These are phyloP conservation scores for Hortiboletus campestris DNA, from an alignment of 768 basidiomycete species.

Conservation along the genomic window DNA sequence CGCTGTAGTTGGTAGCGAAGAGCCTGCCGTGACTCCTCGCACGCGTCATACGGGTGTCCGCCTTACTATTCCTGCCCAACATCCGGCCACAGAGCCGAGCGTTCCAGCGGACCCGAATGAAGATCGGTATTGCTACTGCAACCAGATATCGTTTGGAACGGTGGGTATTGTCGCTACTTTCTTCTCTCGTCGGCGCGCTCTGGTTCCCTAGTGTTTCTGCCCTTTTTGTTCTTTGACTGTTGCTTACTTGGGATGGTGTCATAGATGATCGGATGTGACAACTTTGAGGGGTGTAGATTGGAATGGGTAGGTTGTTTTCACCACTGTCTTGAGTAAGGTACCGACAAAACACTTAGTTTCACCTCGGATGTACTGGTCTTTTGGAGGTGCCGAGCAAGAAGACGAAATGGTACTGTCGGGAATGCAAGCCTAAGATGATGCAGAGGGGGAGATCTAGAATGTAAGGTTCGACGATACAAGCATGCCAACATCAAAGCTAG, in stretches of 20 bases:
- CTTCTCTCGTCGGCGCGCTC: background rate
- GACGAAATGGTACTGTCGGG: conserved; percentile 69
- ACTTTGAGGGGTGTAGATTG: conserved; percentile 52
- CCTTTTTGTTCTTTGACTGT: background rate
- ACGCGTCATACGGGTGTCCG: conserved; percentile 30
- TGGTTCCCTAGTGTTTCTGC: background rate
- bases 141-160: conserved; percentile 76
- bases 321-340: background rate
- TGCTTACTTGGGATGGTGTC: background rate
- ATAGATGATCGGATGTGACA: conserved; percentile 89
- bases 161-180: conserved; percentile 38
- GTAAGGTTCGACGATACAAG: conserved; percentile 7
- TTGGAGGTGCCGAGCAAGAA: conserved; percentile 53
- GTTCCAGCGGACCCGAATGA: conserved; percentile 46
- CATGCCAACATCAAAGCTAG: background rate
- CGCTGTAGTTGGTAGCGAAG: conserved; percentile 7
- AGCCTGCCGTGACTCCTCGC: conserved; percentile 9
- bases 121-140: conserved; percentile 76
- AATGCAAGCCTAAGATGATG: conserved; percentile 46
- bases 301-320: conserved; percentile 71
- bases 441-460: conserved; percentile 34
- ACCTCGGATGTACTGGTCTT: conserved; percentile 65
- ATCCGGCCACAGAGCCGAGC: conserved; percentile 13
- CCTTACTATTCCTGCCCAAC: conserved; percentile 37
- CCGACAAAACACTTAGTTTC: conserved; percentile 50